Conservation (phyloP, 2,329 filamentous ascomycete species). For the Ophiostoma perfectum region DNA sequence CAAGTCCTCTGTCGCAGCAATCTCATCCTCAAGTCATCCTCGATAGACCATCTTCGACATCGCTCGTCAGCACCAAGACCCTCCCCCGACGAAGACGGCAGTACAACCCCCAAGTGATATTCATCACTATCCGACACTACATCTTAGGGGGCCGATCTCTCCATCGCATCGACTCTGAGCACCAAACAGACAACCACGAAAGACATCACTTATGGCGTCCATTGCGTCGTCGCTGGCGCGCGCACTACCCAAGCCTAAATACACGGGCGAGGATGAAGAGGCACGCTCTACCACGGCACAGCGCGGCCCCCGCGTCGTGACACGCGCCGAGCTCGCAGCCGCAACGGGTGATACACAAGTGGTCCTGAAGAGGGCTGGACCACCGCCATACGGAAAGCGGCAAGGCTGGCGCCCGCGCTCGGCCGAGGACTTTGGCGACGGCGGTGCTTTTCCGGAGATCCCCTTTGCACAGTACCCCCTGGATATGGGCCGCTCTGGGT, state of each 20-base stretch:
- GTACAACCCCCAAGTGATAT: too few species aligned
- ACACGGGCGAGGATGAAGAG: slow-evolving; percentile 85
- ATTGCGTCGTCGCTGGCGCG: slow-evolving; percentile 67
- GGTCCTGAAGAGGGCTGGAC: slow-evolving; percentile 59
- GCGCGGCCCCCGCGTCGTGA: slow-evolving; percentile 76
- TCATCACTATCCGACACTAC: too few species aligned
- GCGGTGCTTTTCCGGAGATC: slow-evolving; percentile 51
- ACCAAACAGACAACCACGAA: not conserved
- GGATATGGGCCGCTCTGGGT: slow-evolving; percentile 80
- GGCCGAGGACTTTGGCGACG: slow-evolving; percentile 90
- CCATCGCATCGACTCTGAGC: not conserved
- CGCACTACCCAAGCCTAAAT: slow-evolving; percentile 82
- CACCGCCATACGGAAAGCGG: slow-evolving; percentile 82
- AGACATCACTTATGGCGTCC: slow-evolving; percentile 50
- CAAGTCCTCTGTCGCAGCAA: not conserved
- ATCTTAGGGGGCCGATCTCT: not conserved
- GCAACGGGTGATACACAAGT: slow-evolving; percentile 75
- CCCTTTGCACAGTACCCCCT: slow-evolving; percentile 91
- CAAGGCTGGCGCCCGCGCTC: slow-evolving; percentile 83
- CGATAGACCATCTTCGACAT: not conserved
- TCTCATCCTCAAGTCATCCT: not conserved
- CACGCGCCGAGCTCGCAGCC: slow-evolving; percentile 31
- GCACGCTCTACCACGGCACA: slow-evolving; percentile 64
- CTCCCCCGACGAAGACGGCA: too few species aligned
- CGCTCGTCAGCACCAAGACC: not conserved